Conservation (phyloP, 2,329 filamentous ascomycete genomes). For the Aspergillus sclerotialis region DNA sequence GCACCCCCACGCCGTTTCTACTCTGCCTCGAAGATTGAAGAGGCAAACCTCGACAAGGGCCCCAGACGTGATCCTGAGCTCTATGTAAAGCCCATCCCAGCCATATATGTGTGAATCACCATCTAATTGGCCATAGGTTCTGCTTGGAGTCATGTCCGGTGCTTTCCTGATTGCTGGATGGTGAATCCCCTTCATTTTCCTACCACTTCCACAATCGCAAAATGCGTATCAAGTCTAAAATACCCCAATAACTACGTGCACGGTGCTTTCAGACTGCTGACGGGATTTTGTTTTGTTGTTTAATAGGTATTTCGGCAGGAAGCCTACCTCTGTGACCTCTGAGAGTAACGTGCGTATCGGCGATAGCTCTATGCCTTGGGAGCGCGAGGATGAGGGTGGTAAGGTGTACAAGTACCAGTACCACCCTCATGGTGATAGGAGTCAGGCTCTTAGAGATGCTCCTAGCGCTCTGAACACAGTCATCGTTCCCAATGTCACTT, state of each 20-base stretch:
- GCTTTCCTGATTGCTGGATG: constrained; percentile 83
- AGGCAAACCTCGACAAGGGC: constrained; percentile 52
- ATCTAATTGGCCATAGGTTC: constrained; percentile 54
- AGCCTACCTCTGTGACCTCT: constrained; percentile 77
- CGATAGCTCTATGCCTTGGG: constrained; percentile 83
- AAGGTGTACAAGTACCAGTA: constrained; percentile 68
- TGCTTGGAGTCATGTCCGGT: constrained; percentile 83
- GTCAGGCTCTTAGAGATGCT: constrained; percentile 71
- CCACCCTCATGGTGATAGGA: constrained; percentile 77
- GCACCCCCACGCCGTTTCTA: constrained; percentile 32
- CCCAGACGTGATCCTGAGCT: constrained; percentile 67
- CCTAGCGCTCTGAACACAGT: constrained; percentile 94
- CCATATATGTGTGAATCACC: constrained; percentile 3
- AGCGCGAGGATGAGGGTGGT: constrained; percentile 57
- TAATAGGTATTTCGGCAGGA: constrained; percentile 58
- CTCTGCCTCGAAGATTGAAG: constrained; percentile 39
- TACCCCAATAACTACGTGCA: too few species aligned
- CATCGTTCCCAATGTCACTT: constrained; percentile 84
- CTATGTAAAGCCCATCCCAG: constrained; percentile 49
- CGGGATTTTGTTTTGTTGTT: constrained; percentile 2
- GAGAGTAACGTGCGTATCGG: constrained; percentile 71
- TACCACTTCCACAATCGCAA: constrained; percentile 4
- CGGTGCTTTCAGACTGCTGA: constrained; percentile 2
- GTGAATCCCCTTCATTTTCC: constrained; percentile 26
- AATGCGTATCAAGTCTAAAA: too few species aligned